Conservation (phyloP, 345 rosid genomes). For the Melaleuca quinquenervia region DNA sequence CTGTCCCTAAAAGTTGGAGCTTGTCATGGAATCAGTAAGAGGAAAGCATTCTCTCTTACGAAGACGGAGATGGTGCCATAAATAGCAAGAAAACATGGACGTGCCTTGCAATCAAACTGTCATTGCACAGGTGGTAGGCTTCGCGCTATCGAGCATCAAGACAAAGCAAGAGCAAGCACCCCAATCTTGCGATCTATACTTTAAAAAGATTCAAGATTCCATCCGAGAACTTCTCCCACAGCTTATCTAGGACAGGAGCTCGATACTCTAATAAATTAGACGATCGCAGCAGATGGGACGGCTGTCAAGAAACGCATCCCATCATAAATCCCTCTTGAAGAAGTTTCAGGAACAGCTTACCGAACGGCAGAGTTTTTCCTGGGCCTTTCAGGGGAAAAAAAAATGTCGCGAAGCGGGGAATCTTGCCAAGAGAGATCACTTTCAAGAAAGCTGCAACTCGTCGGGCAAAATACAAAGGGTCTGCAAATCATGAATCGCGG, state of each 20-base stretch:
- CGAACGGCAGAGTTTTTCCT: not conserved
- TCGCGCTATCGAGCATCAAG: not conserved
- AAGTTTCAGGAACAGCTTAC: not conserved
- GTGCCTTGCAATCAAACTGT: not conserved
- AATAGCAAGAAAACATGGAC: not conserved
- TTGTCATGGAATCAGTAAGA: not conserved
- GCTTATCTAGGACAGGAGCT: not conserved
- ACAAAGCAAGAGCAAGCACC: not conserved
- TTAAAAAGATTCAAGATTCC: not conserved
- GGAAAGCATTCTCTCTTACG: not conserved
- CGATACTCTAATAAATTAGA: not conserved
- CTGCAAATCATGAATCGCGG: not conserved
- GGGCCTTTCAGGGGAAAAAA: not conserved
- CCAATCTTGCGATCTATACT: not conserved
- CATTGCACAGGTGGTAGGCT: not conserved
- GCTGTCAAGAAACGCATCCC: not conserved
- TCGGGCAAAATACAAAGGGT: not conserved
- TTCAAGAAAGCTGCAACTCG: not conserved
- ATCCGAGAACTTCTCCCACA: not conserved
- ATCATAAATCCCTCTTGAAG: not conserved
- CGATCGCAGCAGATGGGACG: not conserved
- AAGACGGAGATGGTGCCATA: not conserved
- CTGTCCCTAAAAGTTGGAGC: not conserved
- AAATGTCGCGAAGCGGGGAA: not conserved
- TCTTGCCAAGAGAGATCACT: not conserved